These are phyloP conservation scores for Candida sp. DNA, from an alignment of 1,139 yeast species.

Conservation along the genomic window DNA sequence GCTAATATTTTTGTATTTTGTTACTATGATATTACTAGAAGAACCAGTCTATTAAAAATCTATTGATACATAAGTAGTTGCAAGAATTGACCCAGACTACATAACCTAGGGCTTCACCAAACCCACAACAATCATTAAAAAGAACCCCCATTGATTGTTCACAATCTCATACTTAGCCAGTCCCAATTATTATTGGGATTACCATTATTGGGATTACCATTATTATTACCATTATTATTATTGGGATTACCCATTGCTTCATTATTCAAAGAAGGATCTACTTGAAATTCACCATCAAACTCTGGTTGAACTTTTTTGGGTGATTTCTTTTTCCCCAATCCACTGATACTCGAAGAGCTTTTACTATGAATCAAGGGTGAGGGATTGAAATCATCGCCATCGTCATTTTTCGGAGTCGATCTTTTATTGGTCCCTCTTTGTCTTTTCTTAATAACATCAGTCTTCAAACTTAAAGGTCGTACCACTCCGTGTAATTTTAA, in stretches of 20 bases:
- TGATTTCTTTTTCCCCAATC: slow-evolving; percentile 7
- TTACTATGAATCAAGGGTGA: slow-evolving; percentile 16
- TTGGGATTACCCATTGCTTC: background rate
- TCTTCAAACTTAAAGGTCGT: slow-evolving; percentile 65
- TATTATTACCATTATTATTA: too few relatives aligned
- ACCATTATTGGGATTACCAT: background rate
- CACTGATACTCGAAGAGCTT: slow-evolving; percentile 2
- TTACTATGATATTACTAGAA: too few relatives aligned
- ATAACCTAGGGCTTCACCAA: too few relatives aligned
- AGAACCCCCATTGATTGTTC: slow-evolving; percentile 4
- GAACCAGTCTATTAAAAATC: too few relatives aligned
- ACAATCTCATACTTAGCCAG: slow-evolving; percentile 38
- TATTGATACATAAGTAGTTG: too few relatives aligned
- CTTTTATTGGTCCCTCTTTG: slow-evolving; percentile 8
- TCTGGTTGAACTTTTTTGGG: slow-evolving; percentile 8
- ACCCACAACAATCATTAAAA: too few relatives aligned
- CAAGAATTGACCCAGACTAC: too few relatives aligned
- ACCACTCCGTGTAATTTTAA: slow-evolving; percentile 57
- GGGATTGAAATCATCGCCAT: slow-evolving; percentile 39
- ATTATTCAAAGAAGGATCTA: slow-evolving; percentile 2
- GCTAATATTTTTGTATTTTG: too few relatives aligned
- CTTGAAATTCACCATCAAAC: slow-evolving; percentile 10
- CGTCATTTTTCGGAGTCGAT: slow-evolving; percentile 10
- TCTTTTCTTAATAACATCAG: slow-evolving; percentile 87
- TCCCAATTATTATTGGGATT: slow-evolving; percentile 25